A percentile compares a stretch with the other conserved stretches of the same genome.
Conservation (phyloP, 2,329 filamentous ascomycete genomes). For the Hymenoscyphus albidus region DNA sequence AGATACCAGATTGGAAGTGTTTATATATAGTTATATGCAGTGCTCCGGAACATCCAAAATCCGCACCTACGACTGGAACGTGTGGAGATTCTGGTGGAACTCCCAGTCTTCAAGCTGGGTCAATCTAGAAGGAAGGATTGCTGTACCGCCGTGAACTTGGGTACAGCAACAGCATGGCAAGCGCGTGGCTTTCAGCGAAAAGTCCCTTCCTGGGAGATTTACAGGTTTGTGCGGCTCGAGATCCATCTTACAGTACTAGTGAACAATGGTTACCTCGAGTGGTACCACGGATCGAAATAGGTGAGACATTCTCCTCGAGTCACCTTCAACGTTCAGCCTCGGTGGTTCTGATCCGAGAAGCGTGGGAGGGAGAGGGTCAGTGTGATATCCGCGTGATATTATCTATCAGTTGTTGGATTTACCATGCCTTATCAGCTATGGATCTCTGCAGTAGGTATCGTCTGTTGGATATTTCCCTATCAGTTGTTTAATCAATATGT, state of each 20-base stretch:
- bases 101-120: not conserved
- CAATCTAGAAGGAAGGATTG: not conserved
- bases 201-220: not conserved
- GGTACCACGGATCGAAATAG: not conserved
- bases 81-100: not conserved
- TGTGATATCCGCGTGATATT: not conserved
- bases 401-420: not conserved
- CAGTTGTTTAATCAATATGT: not conserved
- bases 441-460: not conserved
- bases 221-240: not conserved
- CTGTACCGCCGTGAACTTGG: not conserved
- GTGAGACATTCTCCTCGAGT: not conserved
- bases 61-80: not conserved
- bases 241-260: not conserved
- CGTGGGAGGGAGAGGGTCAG: not conserved
- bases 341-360: not conserved
- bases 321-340: not conserved
- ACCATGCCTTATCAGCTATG: not conserved
- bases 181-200: not conserved
- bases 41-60: not conserved
- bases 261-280: not conserved
- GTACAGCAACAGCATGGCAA: not conserved
- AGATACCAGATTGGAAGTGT: not conserved
- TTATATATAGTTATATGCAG: constrained; percentile 1
- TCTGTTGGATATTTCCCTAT: not conserved